Base-by-base conservation (phyloP, 305 asterid species). In the Fraxinus dipetala region DNA sequence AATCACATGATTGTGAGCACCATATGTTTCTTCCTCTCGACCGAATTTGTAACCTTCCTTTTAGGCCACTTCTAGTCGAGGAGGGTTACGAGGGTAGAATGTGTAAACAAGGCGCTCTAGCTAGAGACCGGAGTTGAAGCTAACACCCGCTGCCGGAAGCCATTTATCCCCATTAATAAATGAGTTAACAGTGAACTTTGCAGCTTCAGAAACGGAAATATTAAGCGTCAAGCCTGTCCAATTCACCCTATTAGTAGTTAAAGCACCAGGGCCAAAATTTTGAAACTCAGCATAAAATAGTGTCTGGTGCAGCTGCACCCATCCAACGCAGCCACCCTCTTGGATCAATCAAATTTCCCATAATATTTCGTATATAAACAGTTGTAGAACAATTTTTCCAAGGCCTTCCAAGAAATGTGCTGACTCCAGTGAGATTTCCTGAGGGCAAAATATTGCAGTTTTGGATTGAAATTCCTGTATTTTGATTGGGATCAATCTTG, bases 381-480 rank as follows among this genome's bases (percentile, higher is more conserved):
- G 87, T 85, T 22, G 85, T 84, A 13, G 90, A 85, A 67, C 79
- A 87, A 59, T 85, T 40, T 72, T 87, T 85, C 90, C 89, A 87
- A 1, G 87, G 90, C 26, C 90, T 80, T 20, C 91, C 89, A 75
- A 86, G 31, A 76, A 20, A 86, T 2, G 88, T 85, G 4, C 14
- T 6, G 34, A 85, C 81, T 10, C 88, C 88, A 1, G 79, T 20
- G 16, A 88, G 82, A 30, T 83, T 32, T 6, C 10, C 76, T 1
- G 30, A 18, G 31, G 89, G 70, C 83, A 34, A 36, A 24, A 86
- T 78, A 26, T 80, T 76, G 22, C 88, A 85, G 13, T 76, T 84
- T 7, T 88, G 88, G 70, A 88, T 83, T 0, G 87, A 56, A 35
- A 88, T 59, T 1, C 86, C 87, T 0, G 83, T 83, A 38, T 73